These are phyloP conservation scores for Rheum nobile DNA, from an alignment of 148 eudicot species.

Conservation along the genomic window DNA sequence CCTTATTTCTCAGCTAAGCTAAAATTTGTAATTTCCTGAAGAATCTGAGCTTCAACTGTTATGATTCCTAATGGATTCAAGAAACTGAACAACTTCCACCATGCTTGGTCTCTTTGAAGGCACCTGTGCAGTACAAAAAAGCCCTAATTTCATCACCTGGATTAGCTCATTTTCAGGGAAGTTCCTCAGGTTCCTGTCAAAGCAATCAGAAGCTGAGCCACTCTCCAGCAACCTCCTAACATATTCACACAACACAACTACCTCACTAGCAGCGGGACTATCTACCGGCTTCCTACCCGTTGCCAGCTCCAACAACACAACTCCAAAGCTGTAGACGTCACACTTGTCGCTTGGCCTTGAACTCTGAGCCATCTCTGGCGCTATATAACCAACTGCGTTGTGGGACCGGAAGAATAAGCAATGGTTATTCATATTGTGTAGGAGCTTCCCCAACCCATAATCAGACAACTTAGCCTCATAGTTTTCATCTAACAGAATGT, in stretches of 20 bases:
- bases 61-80: slow-evolving; percentile 61
- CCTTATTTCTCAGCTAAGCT: slow-evolving; percentile 1
- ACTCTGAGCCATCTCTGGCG: slow-evolving; percentile 82
- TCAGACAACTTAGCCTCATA: slow-evolving; percentile 69
- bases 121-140: slow-evolving; percentile 63
- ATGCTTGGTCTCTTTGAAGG: slow-evolving; percentile 83
- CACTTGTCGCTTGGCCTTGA: slow-evolving; percentile 62
- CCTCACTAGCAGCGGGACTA: slow-evolving; percentile 52
- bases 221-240: slow-evolving; percentile 58
- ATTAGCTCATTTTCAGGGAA: slow-evolving; percentile 67
- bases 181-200: slow-evolving; percentile 66
- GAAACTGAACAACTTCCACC: slow-evolving; percentile 88
- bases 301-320: slow-evolving; percentile 72
- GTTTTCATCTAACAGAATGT: slow-evolving; percentile 64
- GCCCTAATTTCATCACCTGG: slow-evolving; percentile 85
- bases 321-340: slow-evolving; percentile 87
- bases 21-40: not conserved
- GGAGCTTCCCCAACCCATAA: slow-evolving; percentile 64
- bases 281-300: slow-evolving; percentile 94
- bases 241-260: slow-evolving; percentile 71
- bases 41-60: slow-evolving; percentile 9
- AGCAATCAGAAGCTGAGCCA: slow-evolving; percentile 65
- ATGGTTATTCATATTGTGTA: slow-evolving; percentile 57
- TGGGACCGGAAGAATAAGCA: slow-evolving; percentile 47
- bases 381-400: slow-evolving; percentile 80